Evolutionary conservation across 176 grass and related monocot genomes (phyloP).

Genomic region (Triticum dicoccoides): DNA sequence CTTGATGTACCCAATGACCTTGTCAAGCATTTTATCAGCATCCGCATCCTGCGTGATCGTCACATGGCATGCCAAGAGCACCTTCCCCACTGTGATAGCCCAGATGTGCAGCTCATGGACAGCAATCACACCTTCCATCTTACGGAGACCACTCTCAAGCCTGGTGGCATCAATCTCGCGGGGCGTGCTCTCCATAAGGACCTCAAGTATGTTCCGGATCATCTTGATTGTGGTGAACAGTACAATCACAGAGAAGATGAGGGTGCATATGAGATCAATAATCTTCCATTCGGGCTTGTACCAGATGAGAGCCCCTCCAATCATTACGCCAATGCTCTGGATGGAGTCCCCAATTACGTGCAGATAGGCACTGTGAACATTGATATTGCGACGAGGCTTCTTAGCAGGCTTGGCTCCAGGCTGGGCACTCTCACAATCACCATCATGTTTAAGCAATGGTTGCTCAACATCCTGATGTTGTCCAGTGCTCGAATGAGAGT

Average conservation of each 20-base stretch:
- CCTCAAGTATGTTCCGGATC: constrained; percentile 89
- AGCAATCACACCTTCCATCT: constrained; percentile 74
- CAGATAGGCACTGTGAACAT: constrained; percentile 95
- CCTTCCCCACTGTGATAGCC: constrained; percentile 98
- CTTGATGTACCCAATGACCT: constrained; percentile 89
- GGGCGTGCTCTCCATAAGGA: constrained; percentile 96
- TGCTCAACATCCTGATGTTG: constrained; percentile 47
- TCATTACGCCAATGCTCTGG: constrained; percentile 93
- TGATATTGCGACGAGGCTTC: constrained; percentile 79
- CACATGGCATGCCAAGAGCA: constrained; percentile 90
- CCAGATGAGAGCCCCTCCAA: constrained; percentile 96
- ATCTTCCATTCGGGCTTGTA: constrained; percentile 99
- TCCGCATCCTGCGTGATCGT: constrained; percentile 59
- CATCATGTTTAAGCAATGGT: constrained; percentile 56
- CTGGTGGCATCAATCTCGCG: constrained; percentile 82
- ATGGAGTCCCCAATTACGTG: constrained; percentile 90
- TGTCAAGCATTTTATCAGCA: constrained; percentile 79
- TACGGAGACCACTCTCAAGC: constrained; percentile 69
- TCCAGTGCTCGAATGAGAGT: constrained; percentile 41
- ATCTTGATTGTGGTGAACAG: constrained; percentile 81
- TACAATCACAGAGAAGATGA: constrained; percentile 89
- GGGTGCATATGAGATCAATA: constrained; percentile 96
- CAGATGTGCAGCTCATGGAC: constrained; percentile 97
- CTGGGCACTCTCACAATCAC: constrained; percentile 24
- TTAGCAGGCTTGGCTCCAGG: constrained; percentile 33